Percentiles rank a stretch among this genome's conserved stretches.
These are phyloP conservation scores for Nepenthes gracilis DNA, from an alignment of 148 eudicot species.

Conservation along the genomic window DNA sequence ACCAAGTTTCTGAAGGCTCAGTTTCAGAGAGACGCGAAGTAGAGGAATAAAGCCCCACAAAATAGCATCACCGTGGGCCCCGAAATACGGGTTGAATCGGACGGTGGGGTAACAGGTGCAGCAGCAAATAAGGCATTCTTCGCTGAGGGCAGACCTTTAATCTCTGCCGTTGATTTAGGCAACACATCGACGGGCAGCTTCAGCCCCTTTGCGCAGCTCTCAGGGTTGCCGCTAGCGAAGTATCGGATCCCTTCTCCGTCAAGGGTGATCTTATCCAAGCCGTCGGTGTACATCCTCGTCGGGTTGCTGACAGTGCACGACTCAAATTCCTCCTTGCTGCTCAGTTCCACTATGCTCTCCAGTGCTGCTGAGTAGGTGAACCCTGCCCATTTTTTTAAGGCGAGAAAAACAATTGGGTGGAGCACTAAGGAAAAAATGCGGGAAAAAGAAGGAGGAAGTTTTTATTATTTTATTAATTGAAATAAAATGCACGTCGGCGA, in stretches of 20 bases:
- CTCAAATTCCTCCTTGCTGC: slow-evolving; percentile 40
- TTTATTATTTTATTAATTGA: too few species aligned
- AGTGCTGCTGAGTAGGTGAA: slow-evolving; percentile 46
- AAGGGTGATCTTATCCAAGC: slow-evolving; percentile 35
- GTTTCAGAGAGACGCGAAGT: too few species aligned
- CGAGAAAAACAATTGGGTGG: too few species aligned
- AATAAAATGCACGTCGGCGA: too few species aligned
- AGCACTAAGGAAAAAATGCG: too few species aligned
- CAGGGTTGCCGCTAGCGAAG: slow-evolving; percentile 51
- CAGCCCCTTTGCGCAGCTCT: slow-evolving; percentile 63
- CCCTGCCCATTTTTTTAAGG: slow-evolving; percentile 25
- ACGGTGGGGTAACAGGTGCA: neutral
- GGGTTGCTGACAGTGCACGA: slow-evolving; percentile 68
- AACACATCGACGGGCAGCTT: slow-evolving; percentile 57
- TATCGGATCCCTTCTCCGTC: slow-evolving; percentile 53
- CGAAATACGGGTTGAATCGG: neutral
- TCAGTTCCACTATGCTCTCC: slow-evolving; percentile 67
- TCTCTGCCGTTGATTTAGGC: slow-evolving; percentile 16
- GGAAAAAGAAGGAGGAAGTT: too few species aligned
- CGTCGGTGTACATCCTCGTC: slow-evolving; percentile 56
- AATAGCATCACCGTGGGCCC: neutral
- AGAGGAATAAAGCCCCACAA: neutral
- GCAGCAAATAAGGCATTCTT: neutral
- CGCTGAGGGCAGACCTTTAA: neutral
- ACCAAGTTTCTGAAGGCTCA: too few species aligned